Conservation (phyloP, 306 rosid genomes). For the Alnus rubra region DNA sequence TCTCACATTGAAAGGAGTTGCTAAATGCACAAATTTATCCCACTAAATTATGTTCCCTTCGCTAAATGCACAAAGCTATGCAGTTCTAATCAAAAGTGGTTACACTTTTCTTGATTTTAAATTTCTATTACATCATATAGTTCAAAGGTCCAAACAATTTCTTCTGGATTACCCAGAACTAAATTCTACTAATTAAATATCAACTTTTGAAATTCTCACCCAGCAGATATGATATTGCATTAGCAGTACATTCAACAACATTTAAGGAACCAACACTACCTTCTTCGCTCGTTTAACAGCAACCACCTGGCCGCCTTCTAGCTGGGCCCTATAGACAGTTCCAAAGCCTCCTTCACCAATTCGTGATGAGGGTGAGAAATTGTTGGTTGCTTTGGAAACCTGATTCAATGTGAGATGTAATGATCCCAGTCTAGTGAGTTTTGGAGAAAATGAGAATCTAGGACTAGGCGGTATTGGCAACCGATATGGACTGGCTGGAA, state of each 20-base stretch:
- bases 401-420: slow-evolving; percentile 75
- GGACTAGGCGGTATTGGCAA: slow-evolving; percentile 94
- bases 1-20: background rate
- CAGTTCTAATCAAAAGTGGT: background rate
- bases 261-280: slow-evolving; percentile 42
- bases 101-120: background rate
- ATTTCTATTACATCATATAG: background rate
- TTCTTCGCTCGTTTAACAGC: slow-evolving; percentile 88
- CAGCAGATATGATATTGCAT: background rate
- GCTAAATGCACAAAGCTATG: background rate
- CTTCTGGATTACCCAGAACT: background rate
- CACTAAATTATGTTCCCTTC: background rate
- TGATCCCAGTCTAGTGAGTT: slow-evolving; percentile 68
- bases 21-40: background rate
- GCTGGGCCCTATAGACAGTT: slow-evolving; percentile 83
- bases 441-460: slow-evolving; percentile 73
- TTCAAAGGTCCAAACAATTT: slow-evolving; percentile 21
- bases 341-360: slow-evolving; percentile 97
- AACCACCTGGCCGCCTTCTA: slow-evolving; percentile 74
- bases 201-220: background rate
- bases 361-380: slow-evolving; percentile 70
- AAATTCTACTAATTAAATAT: background rate
- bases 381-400: slow-evolving; percentile 68
- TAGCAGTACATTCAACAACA: background rate
- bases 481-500: slow-evolving; percentile 71